Base-by-base conservation (phyloP, 2,329 filamentous ascomycete species). In the Coniochaeta ligniaria region DNA sequence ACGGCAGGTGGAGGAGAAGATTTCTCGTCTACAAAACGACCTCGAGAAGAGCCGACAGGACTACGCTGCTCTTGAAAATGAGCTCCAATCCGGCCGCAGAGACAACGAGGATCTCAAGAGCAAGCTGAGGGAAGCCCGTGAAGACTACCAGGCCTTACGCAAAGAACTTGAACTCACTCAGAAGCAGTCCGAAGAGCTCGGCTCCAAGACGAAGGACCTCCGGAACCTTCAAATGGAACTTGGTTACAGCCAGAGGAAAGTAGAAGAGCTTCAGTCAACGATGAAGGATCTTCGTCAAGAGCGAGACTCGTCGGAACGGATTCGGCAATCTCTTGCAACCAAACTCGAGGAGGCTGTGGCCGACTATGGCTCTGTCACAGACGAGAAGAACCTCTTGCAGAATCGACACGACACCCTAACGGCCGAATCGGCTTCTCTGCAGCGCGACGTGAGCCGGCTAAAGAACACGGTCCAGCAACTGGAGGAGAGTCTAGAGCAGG, bases 1-100 rank as follows among this genome's bases (percentile, higher is more conserved):
- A 59, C 83, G 89, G 35, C 89, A 93, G 72, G 81, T 91, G 20
- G 89, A 93, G 67, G 88, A 91, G 65, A 91, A 86, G 71, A 76
- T 85, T 9, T 75, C 78, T 58, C 84, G 85, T 35, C 75, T 93
- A 11, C 88, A 92, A 66, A 77, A 83, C 54, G 88, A 92, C 61
- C 74, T 91, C 6, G 83, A 84, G 60, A 75, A 75, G 62, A 75
- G 80, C 20, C 75, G 78, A 22, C 73, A 79, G 22, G 81, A 81
- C 58, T 80, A 78, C 59, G 74, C 75, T 16, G 72, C 73, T n/a
- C 72, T 88, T 1, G 80, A 86, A 66, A 79, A 82, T 52, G 76
- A 83, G 61, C 74, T 77, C 43, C 69, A 73, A 0, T 74, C 78
- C 24, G 79, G 78, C 61, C 76, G 80, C 35, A 73, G 75, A 11